A percentile compares a stretch with the other conserved stretches of the same genome.
Evolutionary conservation across 2,329 filamentous ascomycete species (phyloP).

Genomic region (Xylogone sp.): DNA sequence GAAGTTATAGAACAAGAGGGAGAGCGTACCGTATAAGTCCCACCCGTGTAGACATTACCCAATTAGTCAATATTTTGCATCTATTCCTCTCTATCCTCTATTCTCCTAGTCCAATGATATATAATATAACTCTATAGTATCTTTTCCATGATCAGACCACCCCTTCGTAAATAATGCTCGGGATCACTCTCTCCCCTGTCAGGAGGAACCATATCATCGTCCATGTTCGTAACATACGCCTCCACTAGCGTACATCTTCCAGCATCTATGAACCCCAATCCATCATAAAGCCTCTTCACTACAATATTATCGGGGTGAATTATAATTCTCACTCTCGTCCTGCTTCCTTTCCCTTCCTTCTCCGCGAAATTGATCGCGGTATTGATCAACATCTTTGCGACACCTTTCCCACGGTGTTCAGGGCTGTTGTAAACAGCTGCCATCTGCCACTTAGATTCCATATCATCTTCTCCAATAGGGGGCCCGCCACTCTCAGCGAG

Average conservation of each 20-base stretch:
- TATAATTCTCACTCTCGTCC: slow-evolving; percentile 24
- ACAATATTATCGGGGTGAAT: slow-evolving; percentile 25
- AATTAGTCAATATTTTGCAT: no score
- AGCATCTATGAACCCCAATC: slow-evolving; percentile 24
- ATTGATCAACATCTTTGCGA: slow-evolving; percentile 19
- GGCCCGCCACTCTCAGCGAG: slow-evolving; percentile 23
- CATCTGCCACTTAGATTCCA: slow-evolving; percentile 25
- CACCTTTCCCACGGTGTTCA: slow-evolving; percentile 15
- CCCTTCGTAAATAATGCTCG: slow-evolving; percentile 16
- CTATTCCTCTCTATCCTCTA: no score
- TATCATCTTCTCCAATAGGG: slow-evolving; percentile 14
- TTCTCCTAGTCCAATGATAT: no score
- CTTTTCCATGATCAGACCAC: slow-evolving; percentile 18
- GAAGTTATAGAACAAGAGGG: no score
- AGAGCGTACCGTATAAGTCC: no score
- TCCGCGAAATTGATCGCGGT: slow-evolving; percentile 17
- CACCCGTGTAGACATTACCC: no score
- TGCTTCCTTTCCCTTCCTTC: slow-evolving; percentile 3
- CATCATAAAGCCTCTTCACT: slow-evolving; percentile 23
- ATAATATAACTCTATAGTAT: background rate
- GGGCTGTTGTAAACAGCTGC: slow-evolving; percentile 18
- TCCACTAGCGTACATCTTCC: slow-evolving; percentile 27
- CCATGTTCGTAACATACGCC: slow-evolving; percentile 26
- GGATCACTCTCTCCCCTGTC: slow-evolving; percentile 16
- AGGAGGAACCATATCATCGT: slow-evolving; percentile 23